phyloP scores from a whole-genome alignment of 352 stramenopile species.

The Phytophthora pini region DNA sequence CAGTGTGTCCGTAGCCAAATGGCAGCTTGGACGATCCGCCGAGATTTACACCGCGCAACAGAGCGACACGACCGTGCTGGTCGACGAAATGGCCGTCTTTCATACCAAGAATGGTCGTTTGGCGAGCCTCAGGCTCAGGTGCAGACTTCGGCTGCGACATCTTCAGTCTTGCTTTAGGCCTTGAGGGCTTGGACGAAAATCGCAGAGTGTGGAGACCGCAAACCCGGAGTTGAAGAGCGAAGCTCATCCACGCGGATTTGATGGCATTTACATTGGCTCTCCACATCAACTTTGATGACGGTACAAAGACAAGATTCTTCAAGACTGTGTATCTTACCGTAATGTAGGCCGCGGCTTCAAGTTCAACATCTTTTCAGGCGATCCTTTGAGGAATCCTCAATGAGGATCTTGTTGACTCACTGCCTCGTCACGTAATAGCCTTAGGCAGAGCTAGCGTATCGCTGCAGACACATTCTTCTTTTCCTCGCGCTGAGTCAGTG shows the following conservation, averaged over 20 bases:
- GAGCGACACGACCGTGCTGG: constrained; percentile 47
- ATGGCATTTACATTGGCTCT: constrained; percentile 9
- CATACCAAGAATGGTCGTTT: constrained; percentile 46
- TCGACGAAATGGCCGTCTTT: constrained; percentile 62
- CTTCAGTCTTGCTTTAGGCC: constrained; percentile 12
- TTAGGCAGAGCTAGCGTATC: background rate
- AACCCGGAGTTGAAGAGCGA: constrained; percentile 25
- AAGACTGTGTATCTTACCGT: background rate
- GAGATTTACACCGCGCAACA: constrained; percentile 73
- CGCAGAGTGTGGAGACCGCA: constrained; percentile 19
- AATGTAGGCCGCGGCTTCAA: constrained; percentile 7
- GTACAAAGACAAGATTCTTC: constrained; percentile 11
- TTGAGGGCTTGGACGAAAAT: constrained; percentile 20
- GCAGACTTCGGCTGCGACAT: constrained; percentile 24
- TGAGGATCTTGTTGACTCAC: background rate
- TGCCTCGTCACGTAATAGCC: background rate
- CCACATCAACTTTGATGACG: constrained; percentile 26
- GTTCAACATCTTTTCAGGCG: constrained; percentile 11
- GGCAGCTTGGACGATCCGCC: constrained; percentile 75
- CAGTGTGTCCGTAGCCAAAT: constrained; percentile 35
- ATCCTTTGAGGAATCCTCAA: background rate
- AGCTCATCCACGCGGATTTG: constrained; percentile 28
- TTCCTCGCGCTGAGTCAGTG: background rate
- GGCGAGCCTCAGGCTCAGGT: constrained; percentile 16
- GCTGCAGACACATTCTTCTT: background rate